Conservation (phyloP, 257 asterid genomes). For the Buddleja alternifolia region DNA sequence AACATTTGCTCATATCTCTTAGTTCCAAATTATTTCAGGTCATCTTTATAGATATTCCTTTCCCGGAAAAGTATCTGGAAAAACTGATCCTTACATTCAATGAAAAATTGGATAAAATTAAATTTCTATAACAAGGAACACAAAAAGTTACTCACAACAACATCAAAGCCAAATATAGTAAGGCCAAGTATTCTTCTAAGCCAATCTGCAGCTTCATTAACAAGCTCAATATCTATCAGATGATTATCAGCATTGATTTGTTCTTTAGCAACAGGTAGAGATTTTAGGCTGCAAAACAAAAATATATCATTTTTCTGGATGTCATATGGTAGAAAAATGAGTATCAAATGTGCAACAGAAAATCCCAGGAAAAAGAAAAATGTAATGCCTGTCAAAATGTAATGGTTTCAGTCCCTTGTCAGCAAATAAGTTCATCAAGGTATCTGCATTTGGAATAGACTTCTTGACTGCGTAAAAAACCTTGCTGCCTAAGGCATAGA, state of each 20-base stretch:
- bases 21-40: background rate
- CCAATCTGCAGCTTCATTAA: slow-evolving; percentile 76
- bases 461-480: slow-evolving; percentile 77
- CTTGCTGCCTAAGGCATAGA: slow-evolving; percentile 85
- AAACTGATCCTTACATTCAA: slow-evolving; percentile 5
- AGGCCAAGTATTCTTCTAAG: slow-evolving; percentile 75
- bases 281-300: slow-evolving; percentile 70
- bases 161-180: slow-evolving; percentile 91
- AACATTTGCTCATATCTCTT: background rate
- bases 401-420: slow-evolving; percentile 65
- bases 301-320: slow-evolving; percentile 14
- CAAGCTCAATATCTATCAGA: slow-evolving; percentile 76
- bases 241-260: slow-evolving; percentile 42
- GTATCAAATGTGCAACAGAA: background rate
- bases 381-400: slow-evolving; percentile 80
- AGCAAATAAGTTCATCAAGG: slow-evolving; percentile 57
- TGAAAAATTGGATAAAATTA: background rate
- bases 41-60: background rate
- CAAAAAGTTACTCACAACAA: slow-evolving; percentile 63
- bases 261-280: slow-evolving; percentile 74
- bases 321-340: slow-evolving; percentile 19
- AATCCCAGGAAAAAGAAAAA: slow-evolving; percentile 24
- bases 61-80: background rate
- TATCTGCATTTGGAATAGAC: slow-evolving; percentile 84
- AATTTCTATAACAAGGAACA: slow-evolving; percentile 12